Conservation (phyloP, 176 grass and related monocot genomes). For the Melocanna baccifera region DNA sequence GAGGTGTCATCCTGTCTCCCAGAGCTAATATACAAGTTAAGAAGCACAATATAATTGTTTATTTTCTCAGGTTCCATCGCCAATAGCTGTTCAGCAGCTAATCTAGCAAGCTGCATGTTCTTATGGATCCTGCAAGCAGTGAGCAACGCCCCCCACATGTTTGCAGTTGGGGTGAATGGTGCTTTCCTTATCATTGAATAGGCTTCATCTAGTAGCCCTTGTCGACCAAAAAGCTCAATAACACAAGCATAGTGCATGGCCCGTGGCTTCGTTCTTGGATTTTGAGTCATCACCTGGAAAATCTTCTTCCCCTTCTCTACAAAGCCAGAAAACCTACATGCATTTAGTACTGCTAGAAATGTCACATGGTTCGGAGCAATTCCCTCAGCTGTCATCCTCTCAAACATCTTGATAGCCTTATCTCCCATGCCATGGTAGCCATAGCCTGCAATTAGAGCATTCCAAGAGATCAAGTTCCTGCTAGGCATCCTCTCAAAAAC, state of each 20-base stretch:
- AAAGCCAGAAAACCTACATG: conserved; percentile 68
- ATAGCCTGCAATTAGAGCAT: conserved; percentile 85
- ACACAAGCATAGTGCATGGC: conserved; percentile 92
- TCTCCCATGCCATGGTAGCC: conserved; percentile 81
- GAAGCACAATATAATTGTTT: conserved; percentile 63
- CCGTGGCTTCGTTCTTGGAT: conserved; percentile 52
- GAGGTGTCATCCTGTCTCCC: conserved; percentile 44
- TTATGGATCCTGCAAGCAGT: conserved; percentile 76
- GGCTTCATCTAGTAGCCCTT: conserved; percentile 79
- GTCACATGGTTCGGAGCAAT: conserved; percentile 74
- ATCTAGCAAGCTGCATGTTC: conserved; percentile 63
- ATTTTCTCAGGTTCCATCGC: conserved; percentile 65
- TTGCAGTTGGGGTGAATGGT: conserved; percentile 57
- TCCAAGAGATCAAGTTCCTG: conserved; percentile 90
- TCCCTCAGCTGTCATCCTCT: conserved; percentile 68
- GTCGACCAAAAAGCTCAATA: conserved; percentile 78
- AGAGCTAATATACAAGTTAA: conserved; percentile 66
- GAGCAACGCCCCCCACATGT: conserved; percentile 84
- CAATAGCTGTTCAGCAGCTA: conserved; percentile 66
- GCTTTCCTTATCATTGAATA: conserved; percentile 69
- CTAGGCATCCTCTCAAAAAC: conserved; percentile 76
- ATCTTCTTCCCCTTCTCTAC: conserved; percentile 64
- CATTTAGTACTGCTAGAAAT: conserved; percentile 65
- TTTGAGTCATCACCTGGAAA: conserved; percentile 61
- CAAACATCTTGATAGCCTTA: conserved; percentile 58